Evolutionary conservation across 257 asterid genomes (phyloP).

Genomic region (Verbascum thapsus): DNA sequence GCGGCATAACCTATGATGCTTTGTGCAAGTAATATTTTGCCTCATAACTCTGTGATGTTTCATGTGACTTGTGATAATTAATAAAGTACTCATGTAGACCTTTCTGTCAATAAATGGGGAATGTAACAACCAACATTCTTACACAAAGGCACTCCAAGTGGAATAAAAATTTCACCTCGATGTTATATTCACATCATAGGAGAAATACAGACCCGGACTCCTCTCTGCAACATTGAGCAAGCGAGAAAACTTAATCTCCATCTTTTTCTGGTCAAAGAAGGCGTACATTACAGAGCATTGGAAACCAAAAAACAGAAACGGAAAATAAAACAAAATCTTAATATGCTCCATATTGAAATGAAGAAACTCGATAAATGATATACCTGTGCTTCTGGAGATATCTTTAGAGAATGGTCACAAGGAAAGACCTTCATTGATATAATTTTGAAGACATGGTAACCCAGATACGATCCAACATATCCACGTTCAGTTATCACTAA

Average conservation of each 20-base stretch:
- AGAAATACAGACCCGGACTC: constrained; percentile 85
- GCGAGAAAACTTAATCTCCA: constrained; percentile 86
- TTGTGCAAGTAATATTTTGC: no score
- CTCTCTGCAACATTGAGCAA: constrained; percentile 84
- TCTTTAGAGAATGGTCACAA: constrained; percentile 84
- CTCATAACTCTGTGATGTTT: background rate
- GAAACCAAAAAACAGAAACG: background rate
- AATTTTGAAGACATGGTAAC: constrained; percentile 79
- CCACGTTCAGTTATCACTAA: constrained; percentile 84
- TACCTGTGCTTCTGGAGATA: constrained; percentile 88
- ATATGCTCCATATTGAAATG: constrained; percentile 24
- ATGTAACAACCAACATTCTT: constrained; percentile 13
- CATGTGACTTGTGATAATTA: constrained; percentile 16
- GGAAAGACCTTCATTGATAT: constrained; percentile 82
- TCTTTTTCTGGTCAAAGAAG: constrained; percentile 71
- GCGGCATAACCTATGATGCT: no score
- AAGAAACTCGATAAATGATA: constrained; percentile 27
- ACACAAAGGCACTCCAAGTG: constrained; percentile 23
- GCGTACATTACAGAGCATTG: constrained; percentile 30
- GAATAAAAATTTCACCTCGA: constrained; percentile 60
- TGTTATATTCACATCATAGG: constrained; percentile 93
- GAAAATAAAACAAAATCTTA: constrained; percentile 7
- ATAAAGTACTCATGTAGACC: constrained; percentile 12
- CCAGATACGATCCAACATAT: constrained; percentile 88
- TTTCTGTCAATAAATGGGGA: constrained; percentile 6